Conservation (phyloP, 345 rosid species). For the Corchorus olitorius region DNA sequence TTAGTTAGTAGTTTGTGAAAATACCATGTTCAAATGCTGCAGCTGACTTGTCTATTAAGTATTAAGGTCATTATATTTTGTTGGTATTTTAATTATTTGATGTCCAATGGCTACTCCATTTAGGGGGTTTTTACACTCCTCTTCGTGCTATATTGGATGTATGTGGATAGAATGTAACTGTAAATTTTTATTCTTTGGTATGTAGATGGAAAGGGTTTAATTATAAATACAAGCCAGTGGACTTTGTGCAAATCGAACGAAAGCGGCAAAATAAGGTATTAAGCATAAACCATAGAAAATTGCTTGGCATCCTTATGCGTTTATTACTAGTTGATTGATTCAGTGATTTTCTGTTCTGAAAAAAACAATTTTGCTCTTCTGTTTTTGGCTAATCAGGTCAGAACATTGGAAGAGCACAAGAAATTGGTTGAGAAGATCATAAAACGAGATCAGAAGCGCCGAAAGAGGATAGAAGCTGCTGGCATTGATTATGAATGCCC, state of each 20-base stretch:
- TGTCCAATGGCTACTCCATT: no score
- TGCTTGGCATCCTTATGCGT: neutral
- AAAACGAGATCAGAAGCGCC: constrained; percentile 62
- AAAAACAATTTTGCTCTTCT: neutral
- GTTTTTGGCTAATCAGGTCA: constrained; percentile 52
- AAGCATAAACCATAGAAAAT: neutral
- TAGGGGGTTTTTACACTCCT: no score
- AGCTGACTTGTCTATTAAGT: neutral
- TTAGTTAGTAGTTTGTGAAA: neutral
- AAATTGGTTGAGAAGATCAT: constrained; percentile 69
- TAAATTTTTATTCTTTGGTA: constrained; percentile 1
- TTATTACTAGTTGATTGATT: neutral
- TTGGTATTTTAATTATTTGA: no score
- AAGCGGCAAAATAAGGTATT: constrained; percentile 69
- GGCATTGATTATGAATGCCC: constrained; percentile 91
- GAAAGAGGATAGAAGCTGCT: constrained; percentile 72
- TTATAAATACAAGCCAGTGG: constrained; percentile 56
- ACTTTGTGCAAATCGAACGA: constrained; percentile 61
- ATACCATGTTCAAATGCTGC: neutral
- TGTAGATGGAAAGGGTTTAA: constrained; percentile 85
- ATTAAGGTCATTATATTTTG: neutral
- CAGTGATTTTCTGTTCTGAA: neutral
- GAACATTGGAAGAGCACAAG: constrained; percentile 81
- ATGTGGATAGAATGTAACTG: neutral
- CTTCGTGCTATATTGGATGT: neutral